Base-by-base conservation (phyloP, 768 basidiomycete species). In the Serendipita sp. region DNA sequence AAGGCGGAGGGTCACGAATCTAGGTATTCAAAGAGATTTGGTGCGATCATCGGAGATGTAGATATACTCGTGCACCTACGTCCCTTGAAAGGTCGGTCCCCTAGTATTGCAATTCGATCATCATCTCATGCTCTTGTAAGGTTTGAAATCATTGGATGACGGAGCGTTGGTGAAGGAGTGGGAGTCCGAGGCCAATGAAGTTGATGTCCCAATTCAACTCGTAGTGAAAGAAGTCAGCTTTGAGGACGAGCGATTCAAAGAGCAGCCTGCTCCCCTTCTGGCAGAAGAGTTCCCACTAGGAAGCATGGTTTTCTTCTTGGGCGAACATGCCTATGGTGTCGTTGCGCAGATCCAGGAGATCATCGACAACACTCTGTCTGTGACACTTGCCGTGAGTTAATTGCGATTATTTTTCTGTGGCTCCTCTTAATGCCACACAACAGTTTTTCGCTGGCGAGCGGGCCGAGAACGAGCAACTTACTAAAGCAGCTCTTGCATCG, bases 161-260 rank as follows among this genome's bases (percentile, higher is more conserved):
- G 96, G 96, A 5, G 89, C 95, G 3, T 81, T 98, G 66, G 83
- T 96, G 64, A 99, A 98, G 74, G 94, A 98, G 69, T 97, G 95
- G 71, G 93, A 96, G 69, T 85, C 77, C 0, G 72, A 77, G 0
- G 85, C 92, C 16, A 92, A 89, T 70, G 92, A 95, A 74, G 78
- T 80, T 13, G 91, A 93, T 67, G 86, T 88, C 65, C 91, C 92
- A 2, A 80, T 91, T 2, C 96, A 99, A 74, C 83, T 96, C 79
- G 82, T 84, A 30, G 81, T 98, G 15, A 77, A 82, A 0, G 79
- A 88, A 66, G 89, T 97, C 44, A 78, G 79, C 10, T 90, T 87
- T 3, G 92, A 98, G 74, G 96, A 99, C 72, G 88, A 92, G 32
- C 86, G 89, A 34, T 90, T 81, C 73, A 65, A 89, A 48, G 96